Evolutionary conservation across 1,139 yeast species (phyloP).

Genomic region (Kluyveromyces marxianus): DNA sequence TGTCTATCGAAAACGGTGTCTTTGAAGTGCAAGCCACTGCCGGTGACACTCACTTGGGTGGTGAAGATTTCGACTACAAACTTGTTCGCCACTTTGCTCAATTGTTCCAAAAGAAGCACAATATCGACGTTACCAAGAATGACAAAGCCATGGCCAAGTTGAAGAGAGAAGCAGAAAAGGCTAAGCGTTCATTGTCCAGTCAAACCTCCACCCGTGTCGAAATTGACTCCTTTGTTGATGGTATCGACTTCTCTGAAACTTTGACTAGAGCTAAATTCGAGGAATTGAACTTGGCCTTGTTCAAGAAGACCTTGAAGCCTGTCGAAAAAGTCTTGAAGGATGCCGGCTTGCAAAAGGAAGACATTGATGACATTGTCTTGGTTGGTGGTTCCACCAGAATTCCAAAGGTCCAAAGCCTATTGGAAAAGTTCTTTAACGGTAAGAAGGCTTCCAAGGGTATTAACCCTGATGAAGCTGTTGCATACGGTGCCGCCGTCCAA

Average conservation of each 20-base stretch:
- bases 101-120: constrained; percentile 82
- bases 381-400: constrained; percentile 98
- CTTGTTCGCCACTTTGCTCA: constrained; percentile 79
- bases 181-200: constrained; percentile 87
- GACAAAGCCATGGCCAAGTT: constrained; percentile 79
- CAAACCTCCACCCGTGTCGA: constrained; percentile 75
- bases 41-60: constrained; percentile 94
- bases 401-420: constrained; percentile 90
- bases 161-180: constrained; percentile 95
- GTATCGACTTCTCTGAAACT: constrained; percentile 90
- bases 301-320: constrained; percentile 86
- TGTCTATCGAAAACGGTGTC: constrained; percentile 87
- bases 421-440: constrained; percentile 82
- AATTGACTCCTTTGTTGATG: constrained; percentile 91
- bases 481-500: constrained; percentile 96
- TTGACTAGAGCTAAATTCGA: constrained; percentile 93
- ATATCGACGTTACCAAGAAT: constrained; percentile 65
- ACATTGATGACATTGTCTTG: constrained; percentile 83
- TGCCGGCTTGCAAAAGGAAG: constrained; percentile 74
- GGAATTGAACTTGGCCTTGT: constrained; percentile 79
- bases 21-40: constrained; percentile 93
- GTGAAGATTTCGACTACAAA: constrained; percentile 93
- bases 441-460: constrained; percentile 94
- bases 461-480: constrained; percentile 97
- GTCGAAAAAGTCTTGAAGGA: constrained; percentile 90